A percentile compares a stretch with the other conserved stretches of the same genome.
Conservation (phyloP, 1,284 basidiomycete species). For the Vanrija sp. region DNA sequence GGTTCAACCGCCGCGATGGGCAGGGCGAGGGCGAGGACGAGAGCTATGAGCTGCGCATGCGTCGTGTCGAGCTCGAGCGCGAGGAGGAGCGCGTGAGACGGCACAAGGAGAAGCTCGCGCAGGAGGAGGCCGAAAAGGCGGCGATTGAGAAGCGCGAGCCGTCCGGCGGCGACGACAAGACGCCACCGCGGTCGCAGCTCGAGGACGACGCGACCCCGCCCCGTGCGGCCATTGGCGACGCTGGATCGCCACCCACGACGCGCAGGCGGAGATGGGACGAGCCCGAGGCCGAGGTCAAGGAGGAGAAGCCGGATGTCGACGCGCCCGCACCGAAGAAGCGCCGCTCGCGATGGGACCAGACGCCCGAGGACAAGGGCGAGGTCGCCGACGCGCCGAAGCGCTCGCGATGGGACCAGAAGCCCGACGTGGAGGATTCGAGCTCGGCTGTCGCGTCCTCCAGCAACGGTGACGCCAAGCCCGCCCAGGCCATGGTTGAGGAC, state of each 20-base stretch:
- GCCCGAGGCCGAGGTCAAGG: constrained; percentile 42
- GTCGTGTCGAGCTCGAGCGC: constrained; percentile 82
- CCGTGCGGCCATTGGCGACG: constrained; percentile 55
- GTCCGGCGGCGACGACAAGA: constrained; percentile 34
- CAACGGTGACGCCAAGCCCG: constrained; percentile 49
- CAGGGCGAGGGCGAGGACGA: constrained; percentile 60
- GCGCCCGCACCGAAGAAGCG: constrained; percentile 73
- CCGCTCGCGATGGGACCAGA: constrained; percentile 95
- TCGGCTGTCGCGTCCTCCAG: constrained; percentile 50
- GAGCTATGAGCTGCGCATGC: constrained; percentile 95
- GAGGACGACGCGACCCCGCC: constrained; percentile 31
- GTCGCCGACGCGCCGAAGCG: constrained; percentile 63
- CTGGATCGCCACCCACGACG: constrained; percentile 55
- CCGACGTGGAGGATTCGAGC: constrained; percentile 29
- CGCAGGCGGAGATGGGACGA: constrained; percentile 84
- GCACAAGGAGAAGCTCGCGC: constrained; percentile 77
- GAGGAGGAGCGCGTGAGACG: constrained; percentile 82
- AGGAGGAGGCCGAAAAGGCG: constrained; percentile 57
- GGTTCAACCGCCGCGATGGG: constrained; percentile 69
- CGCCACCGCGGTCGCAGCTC: constrained; percentile 25
- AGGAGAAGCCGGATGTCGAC: constrained; percentile 49
- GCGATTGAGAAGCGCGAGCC: constrained; percentile 64
- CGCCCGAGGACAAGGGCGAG: constrained; percentile 50
- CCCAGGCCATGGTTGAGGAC: constrained; percentile 87
- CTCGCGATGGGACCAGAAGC: constrained; percentile 49